Evolutionary conservation across 1,139 yeast species (phyloP), one percentile per base, ranked within the genome.

Genomic region (Blastobotrys indianensis): DNA sequence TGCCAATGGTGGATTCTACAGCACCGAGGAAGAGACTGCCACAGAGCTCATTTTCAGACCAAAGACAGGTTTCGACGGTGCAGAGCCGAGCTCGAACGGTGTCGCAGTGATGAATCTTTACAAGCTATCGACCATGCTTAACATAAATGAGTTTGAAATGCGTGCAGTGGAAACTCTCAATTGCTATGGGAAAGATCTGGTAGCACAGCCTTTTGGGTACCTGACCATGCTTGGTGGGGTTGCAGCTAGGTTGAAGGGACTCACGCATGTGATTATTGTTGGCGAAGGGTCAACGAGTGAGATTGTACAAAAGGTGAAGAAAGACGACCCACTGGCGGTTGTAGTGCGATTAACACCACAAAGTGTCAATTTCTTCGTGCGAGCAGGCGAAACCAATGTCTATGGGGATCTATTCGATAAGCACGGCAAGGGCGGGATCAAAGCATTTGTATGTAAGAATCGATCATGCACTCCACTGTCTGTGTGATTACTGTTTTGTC

Each of bases 41-140:
- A 47, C 51, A 23, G 53, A 57, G 35, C 58, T 65, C 16, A 55
- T 63, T 15, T 56, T 64, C 53, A 54, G 69, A 12, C 67, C 69
- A 40, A 67, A 68, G 53, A 51, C 55, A 29, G 66, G 65, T 15
- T 64, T 64, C 45, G 73, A 68, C 47, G 48, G 62, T n/a, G 67
- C 68, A 1, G 70, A 66, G 49, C 72, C 73, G 0, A 59, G 66
- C 25, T 53, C 68, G 8, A 66, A 68, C 39, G 68, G 69, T 6
- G 59, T 68, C 0, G 57, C 71, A 0, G 58, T 62, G 3, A 42
- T 45, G 29, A 68, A 68, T 50, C 55, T 68, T 32, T 51, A 48
- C 41, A 46, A 65, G 13, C 57, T 68, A 4, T 56, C 55, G 3
- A 54, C 59, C 9, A 51, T 64, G 40, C 48, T 62, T 2, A 56